A percentile compares a stretch with the other conserved stretches of the same genome.
Evolutionary conservation across 2,329 filamentous ascomycete species (phyloP).

Genomic region (Stemphylium beticola): DNA sequence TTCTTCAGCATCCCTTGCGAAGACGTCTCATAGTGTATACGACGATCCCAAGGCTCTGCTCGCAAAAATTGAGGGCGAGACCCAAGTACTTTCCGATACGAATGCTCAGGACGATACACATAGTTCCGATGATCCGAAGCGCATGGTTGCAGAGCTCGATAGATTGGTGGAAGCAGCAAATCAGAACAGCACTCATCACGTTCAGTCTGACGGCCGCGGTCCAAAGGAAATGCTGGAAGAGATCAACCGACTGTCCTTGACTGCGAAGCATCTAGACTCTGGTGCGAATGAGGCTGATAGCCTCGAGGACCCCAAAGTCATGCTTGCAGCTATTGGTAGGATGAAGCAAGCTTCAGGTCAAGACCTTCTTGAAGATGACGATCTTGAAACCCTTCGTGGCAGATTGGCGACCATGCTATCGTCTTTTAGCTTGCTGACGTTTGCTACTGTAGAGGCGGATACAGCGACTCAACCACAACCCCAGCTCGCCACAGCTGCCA

Average conservation of each 20-base stretch:
- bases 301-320: background rate
- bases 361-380: background rate
- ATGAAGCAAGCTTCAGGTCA: background rate
- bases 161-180: too few species aligned
- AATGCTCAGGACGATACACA: too few species aligned
- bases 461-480: background rate
- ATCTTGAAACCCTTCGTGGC: conserved; percentile 4
- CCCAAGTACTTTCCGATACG: too few species aligned
- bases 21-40: background rate
- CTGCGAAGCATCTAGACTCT: background rate
- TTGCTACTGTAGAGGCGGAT: background rate
- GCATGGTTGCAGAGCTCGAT: too few species aligned
- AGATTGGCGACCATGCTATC: background rate
- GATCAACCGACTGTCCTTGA: background rate
- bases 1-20: too few species aligned
- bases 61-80: too few species aligned
- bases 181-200: too few species aligned
- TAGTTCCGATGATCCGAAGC: too few species aligned
- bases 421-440: background rate
- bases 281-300: background rate
- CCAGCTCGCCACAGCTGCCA: background rate
- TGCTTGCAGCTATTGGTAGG: background rate
- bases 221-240: conserved; percentile 14
- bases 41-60: too few species aligned
- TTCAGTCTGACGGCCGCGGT: too few species aligned